Evolutionary conservation across 345 rosid genomes (phyloP), one percentile per base, ranked within the genome.

Genomic region (Corymbia maculata): DNA sequence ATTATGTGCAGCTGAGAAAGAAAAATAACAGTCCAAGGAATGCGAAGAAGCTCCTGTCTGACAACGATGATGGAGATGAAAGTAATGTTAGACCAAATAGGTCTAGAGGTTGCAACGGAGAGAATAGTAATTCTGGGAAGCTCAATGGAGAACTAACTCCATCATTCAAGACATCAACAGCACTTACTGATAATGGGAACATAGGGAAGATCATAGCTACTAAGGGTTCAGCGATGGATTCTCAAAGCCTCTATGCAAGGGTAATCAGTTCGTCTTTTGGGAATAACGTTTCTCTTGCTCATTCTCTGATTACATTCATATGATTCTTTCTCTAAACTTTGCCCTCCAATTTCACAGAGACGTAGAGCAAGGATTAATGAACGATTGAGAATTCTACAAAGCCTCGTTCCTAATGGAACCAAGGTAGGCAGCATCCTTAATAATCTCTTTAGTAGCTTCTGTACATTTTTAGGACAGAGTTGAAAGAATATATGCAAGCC

Each of bases 241-340:
- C 98, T 84, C 98, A 96, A 88, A 97, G 98, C 92, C 96, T 96
- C 75, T 97, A 96, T 80, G 98, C 98, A 85, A 92, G 98, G 95
- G 97, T 97, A 93, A 87, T 2, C 75, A n/a, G 75, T 64, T n/a
- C 14, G 16, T 64, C 75, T 64, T 64, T 16, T 9, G 6, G 79
- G 79, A 68, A 68, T 15, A 8, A 68, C 32, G 45, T 36, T 68
- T 68, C 44, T 32, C 44, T 68, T 68, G 45, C 45, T 68, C 79
- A 68, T 32, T 68, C 12, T 68, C 5, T 68, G 44, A 32, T 61
- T 32, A 68, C 24, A 32, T 50, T 85, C 8, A 26, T n/a, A 11
- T 45, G 32, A 42, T n/a, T 51, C 2, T 30, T 84, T 57, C 85
- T 50, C 52, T 86, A 86, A 70, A 24, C 19, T 30, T 68, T 1